phyloP scores from a whole-genome alignment of 2,329 filamentous ascomycete genomes.

The Colletotrichum tabaci region DNA sequence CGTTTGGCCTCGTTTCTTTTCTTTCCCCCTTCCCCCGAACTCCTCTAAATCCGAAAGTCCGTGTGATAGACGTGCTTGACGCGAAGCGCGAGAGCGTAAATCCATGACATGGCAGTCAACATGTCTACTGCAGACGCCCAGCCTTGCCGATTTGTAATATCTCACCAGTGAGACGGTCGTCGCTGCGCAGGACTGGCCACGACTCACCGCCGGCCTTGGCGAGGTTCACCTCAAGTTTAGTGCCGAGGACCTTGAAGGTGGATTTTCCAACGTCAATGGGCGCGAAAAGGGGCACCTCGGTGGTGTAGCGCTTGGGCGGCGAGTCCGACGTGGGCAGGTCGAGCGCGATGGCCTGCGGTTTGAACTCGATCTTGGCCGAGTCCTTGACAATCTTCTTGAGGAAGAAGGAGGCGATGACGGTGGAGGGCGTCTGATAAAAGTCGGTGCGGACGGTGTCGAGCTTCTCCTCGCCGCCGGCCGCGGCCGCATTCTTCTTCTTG shows the following conservation, averaged over 20 bases:
- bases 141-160: constrained; percentile 93
- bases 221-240: constrained; percentile 87
- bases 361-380: constrained; percentile 80
- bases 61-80: neutral
- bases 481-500: constrained; percentile 73
- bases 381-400: constrained; percentile 97
- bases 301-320: constrained; percentile 82
- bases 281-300: constrained; percentile 82
- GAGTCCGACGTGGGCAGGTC: constrained; percentile 89
- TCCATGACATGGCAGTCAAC: neutral
- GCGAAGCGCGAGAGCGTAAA: constrained; percentile 4
- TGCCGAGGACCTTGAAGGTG: constrained; percentile 85
- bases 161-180: constrained; percentile 78
- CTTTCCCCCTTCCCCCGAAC: neutral
- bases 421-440: constrained; percentile 92
- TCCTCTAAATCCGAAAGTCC: constrained; percentile 3
- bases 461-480: constrained; percentile 76
- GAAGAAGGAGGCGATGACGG: constrained; percentile 92
- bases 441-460: constrained; percentile 86
- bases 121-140: constrained; percentile 60
- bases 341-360: constrained; percentile 74
- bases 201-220: constrained; percentile 80
- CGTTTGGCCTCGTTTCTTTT: neutral
- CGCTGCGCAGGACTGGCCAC: constrained; percentile 88
- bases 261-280: constrained; percentile 82